phyloP scores from a whole-genome alignment of 208 protist species.

The Naegleria gruberi region DNA sequence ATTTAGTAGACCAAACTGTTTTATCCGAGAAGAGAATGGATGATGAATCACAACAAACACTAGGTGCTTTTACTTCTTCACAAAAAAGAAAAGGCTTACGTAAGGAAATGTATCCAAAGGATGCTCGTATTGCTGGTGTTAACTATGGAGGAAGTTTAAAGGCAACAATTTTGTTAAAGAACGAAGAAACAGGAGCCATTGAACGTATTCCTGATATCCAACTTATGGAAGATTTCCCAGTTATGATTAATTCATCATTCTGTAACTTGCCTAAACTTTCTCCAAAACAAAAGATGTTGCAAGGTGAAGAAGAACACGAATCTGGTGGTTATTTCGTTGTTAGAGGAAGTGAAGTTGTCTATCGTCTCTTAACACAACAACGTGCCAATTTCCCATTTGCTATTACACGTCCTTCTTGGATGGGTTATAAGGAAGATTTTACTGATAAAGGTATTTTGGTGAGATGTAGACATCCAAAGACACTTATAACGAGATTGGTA shows the following conservation, averaged over 20 bases:
- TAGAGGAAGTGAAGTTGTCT: constrained; percentile 92
- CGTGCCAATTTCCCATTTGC: constrained; percentile 88
- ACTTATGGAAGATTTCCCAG: neutral
- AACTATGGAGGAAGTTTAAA: neutral
- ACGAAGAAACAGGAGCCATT: neutral
- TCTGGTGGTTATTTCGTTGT: constrained; percentile 98
- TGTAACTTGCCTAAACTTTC: neutral
- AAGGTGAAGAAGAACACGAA: constrained; percentile 82
- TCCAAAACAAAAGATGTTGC: neutral
- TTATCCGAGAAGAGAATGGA: neutral
- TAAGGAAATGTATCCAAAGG: neutral
- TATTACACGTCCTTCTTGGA: constrained; percentile 66
- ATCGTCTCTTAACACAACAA: constrained; percentile 89
- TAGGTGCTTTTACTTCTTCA: neutral
- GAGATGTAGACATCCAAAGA: constrained; percentile 79
- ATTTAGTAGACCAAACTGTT: neutral
- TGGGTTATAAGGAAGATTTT: neutral
- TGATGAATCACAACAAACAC: neutral
- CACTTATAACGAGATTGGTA: constrained; percentile 66
- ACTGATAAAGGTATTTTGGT: constrained; percentile 86
- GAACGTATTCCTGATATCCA: neutral
- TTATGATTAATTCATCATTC: neutral
- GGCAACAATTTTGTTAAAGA: neutral
- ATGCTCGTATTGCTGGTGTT: neutral
- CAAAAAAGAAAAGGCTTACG: neutral